Evolutionary conservation across 495 filamentous ascomycete species (phyloP), one percentile per base, ranked within the genome.

Genomic region (Beverwykella pulmonaria): DNA sequence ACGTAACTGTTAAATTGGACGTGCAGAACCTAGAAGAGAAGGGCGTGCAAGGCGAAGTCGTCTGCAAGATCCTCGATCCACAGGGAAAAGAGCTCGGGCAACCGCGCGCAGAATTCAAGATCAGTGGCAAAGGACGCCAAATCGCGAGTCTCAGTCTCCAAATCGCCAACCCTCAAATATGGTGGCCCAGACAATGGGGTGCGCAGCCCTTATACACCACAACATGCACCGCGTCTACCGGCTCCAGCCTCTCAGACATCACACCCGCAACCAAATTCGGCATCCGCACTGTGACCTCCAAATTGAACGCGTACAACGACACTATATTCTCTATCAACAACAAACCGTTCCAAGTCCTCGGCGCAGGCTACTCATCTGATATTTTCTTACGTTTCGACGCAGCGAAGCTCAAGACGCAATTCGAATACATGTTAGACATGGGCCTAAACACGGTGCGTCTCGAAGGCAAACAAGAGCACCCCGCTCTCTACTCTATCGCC

Each of bases 391-490:
- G 86, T 0, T 88, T 80, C 70, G 79, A 83, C 49, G 49, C 71
- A 15, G 29, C 70, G 0, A 79, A 80, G 7, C 77, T 85, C 19
- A 72, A 68, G 22, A 66, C 72, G 0, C 81, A 86, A 50, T 80
- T 82, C 34, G 70, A 75, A 41, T 81, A 87, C 61, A 75, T 80
- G 59, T 78, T 88, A 0, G 80, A 86, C 63, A 78, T 89, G 60
- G 86, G 86, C 20, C 77, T 86, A 49, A 89, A 88, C 62, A 87
- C 86, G 4, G 72, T 88, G 14, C 80, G 86, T 12, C 77, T 89
- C 1, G 87, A 89, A 59, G 87, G 86, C 7, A 89, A 88, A 63
- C 83, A 84, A 63, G 86, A 89, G 58, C 85, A 89, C 22, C 82
- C 84, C 0, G 79, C 82, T 57, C 71, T 88, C 0, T 88, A 86